These are phyloP conservation scores for Kalaharituber pfeilii DNA, from an alignment of 2,329 filamentous ascomycete species.

Conservation along the genomic window DNA sequence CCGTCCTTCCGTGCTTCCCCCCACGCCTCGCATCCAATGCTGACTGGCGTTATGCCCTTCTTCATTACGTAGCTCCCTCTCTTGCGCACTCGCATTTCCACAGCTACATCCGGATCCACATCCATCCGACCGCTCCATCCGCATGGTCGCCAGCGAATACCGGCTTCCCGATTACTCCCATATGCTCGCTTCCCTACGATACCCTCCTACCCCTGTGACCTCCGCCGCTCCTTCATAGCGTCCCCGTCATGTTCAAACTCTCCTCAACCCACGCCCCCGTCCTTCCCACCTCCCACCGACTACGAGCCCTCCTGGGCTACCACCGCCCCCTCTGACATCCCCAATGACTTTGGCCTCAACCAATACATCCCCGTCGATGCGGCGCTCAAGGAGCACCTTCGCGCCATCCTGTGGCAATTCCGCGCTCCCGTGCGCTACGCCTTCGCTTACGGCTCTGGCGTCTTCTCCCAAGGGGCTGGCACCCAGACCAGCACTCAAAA, in stretches of 20 bases:
- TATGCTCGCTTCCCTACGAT: no score
- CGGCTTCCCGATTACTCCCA: no score
- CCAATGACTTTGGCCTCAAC: conserved; percentile 78
- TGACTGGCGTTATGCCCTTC: no score
- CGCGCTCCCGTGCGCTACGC: conserved; percentile 86
- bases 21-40: no score
- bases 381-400: conserved; percentile 81
- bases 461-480: conserved; percentile 60
- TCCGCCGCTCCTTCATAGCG: not conserved
- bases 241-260: no score
- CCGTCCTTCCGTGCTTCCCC: no score
- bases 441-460: conserved; percentile 92
- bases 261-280: not conserved
- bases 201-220: not conserved
- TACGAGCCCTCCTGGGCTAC: not conserved
- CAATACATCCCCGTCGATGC: conserved; percentile 93
- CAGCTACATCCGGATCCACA: no score
- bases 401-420: conserved; percentile 80
- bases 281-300: not conserved
- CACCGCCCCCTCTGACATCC: conserved; percentile 31
- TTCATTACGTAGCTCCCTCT: no score
- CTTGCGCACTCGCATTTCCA: no score
- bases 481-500: conserved; percentile 26
- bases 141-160: no score
- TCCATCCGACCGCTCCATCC: no score